These are phyloP conservation scores for Leptographium flavum DNA, from an alignment of 2,329 filamentous ascomycete genomes.

Conservation along the genomic window DNA sequence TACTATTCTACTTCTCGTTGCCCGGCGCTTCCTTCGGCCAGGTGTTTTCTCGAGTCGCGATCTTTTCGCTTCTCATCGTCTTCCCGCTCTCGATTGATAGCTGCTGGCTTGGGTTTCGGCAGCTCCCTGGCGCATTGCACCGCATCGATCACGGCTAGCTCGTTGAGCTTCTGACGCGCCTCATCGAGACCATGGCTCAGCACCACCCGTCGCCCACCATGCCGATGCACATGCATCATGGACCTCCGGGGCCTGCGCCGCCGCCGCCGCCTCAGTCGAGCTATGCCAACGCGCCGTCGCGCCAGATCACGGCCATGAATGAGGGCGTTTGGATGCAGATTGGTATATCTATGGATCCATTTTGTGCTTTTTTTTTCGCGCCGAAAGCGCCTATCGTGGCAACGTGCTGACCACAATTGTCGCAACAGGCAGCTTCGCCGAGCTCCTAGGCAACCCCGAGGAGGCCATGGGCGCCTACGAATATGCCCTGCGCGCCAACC, in stretches of 20 bases:
- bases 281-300: constrained; percentile 43
- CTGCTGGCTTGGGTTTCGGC: neutral
- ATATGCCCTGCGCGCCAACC: constrained; percentile 74
- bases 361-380: neutral
- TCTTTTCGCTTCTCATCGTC: neutral
- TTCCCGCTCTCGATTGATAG: neutral
- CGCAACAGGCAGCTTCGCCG: constrained; percentile 60
- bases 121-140: neutral
- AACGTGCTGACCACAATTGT: constrained; percentile 18
- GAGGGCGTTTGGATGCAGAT: constrained; percentile 87
- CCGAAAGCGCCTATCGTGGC: constrained; percentile 7
- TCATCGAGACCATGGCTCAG: constrained; percentile 44
- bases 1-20: neutral
- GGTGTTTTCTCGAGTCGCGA: neutral
- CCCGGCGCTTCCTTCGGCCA: neutral
- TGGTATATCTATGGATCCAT: constrained; percentile 52
- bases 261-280: constrained; percentile 26
- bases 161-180: neutral
- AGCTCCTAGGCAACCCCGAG: constrained; percentile 77
- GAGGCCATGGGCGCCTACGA: constrained; percentile 86
- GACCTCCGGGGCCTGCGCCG: constrained; percentile 42
- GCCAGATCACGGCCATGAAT: constrained; percentile 66
- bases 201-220: constrained; percentile 72
- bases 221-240: constrained; percentile 50
- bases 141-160: too few species aligned